phyloP scores from a whole-genome alignment of 768 basidiomycete species.

The Chalciporus chontae region DNA sequence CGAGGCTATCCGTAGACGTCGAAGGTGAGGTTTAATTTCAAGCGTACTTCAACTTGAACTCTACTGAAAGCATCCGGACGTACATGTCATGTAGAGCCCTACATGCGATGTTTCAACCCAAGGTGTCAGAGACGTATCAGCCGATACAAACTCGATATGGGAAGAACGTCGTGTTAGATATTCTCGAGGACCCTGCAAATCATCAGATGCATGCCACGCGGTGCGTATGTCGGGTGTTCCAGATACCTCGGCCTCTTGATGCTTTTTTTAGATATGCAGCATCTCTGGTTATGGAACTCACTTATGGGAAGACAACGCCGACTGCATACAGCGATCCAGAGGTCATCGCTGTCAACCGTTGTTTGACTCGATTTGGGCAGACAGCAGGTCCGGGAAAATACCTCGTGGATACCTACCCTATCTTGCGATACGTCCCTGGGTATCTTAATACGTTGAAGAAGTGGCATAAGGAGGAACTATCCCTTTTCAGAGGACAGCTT shows the following conservation, averaged over 20 bases:
- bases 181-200: slow-evolving; percentile 30
- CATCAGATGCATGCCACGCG: slow-evolving; percentile 34
- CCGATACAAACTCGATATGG: slow-evolving; percentile 30
- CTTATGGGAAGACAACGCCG: slow-evolving; percentile 39
- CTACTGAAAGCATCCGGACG: not conserved
- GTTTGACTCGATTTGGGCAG: slow-evolving; percentile 24
- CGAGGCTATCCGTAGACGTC: slow-evolving; percentile 29
- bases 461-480: slow-evolving; percentile 45
- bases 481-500: slow-evolving; percentile 31
- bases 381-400: slow-evolving; percentile 24
- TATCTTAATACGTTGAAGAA: slow-evolving; percentile 49
- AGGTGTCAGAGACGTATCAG: slow-evolving; percentile 30
- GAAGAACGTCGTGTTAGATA: slow-evolving; percentile 32
- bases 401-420: slow-evolving; percentile 26
- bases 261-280: slow-evolving; percentile 32
- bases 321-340: slow-evolving; percentile 36
- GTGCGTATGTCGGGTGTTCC: slow-evolving; percentile 13
- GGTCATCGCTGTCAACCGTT: slow-evolving; percentile 27
- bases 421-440: slow-evolving; percentile 22
- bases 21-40: slow-evolving; percentile 14
- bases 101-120: slow-evolving; percentile 34
- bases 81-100: slow-evolving; percentile 26
- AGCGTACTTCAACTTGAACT: not conserved
- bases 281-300: slow-evolving; percentile 35
- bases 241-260: too few species aligned